Evolutionary conservation across 2,329 filamentous ascomycete genomes (phyloP).

Genomic region (Macroventuria anomochaeta): DNA sequence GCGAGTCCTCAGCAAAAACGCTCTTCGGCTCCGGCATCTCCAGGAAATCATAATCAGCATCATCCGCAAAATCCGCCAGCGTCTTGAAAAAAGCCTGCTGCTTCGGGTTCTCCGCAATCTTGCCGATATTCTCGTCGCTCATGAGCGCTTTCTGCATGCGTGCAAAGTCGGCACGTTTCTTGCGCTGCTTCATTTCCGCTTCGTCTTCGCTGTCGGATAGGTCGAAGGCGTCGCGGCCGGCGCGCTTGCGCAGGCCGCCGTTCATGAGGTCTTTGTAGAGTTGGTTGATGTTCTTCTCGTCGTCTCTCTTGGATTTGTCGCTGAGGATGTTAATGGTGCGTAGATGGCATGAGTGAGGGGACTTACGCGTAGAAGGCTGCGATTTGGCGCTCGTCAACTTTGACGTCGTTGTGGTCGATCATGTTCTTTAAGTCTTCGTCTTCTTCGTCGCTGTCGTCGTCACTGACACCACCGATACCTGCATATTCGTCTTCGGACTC

Average conservation of each 20-base stretch:
- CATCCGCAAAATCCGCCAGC: slow-evolving; percentile 78
- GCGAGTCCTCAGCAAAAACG: slow-evolving; percentile 39
- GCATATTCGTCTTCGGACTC: slow-evolving; percentile 99
- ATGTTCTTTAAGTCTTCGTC: slow-evolving; percentile 80
- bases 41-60: slow-evolving; percentile 77
- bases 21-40: slow-evolving; percentile 55
- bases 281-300: slow-evolving; percentile 89
- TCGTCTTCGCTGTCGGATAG: slow-evolving; percentile 92
- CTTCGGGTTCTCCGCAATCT: slow-evolving; percentile 87
- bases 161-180: slow-evolving; percentile 86
- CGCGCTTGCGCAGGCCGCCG: slow-evolving; percentile 83
- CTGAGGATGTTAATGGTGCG: slow-evolving; percentile 54
- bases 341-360: background rate
- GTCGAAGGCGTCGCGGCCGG: slow-evolving; percentile 68
- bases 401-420: slow-evolving; percentile 81
- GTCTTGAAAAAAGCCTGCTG: slow-evolving; percentile 89
- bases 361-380: slow-evolving; percentile 90
- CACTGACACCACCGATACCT: slow-evolving; percentile 86
- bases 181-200: slow-evolving; percentile 74
- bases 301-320: slow-evolving; percentile 77
- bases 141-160: slow-evolving; percentile 90
- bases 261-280: slow-evolving; percentile 92
- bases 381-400: slow-evolving; percentile 79
- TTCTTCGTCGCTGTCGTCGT: slow-evolving; percentile 81
- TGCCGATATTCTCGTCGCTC: slow-evolving; percentile 86